A percentile compares a stretch with the other conserved stretches of the same genome.
These are phyloP conservation scores for Boletellus ananas DNA, from an alignment of 768 basidiomycete genomes.

Conservation along the genomic window DNA sequence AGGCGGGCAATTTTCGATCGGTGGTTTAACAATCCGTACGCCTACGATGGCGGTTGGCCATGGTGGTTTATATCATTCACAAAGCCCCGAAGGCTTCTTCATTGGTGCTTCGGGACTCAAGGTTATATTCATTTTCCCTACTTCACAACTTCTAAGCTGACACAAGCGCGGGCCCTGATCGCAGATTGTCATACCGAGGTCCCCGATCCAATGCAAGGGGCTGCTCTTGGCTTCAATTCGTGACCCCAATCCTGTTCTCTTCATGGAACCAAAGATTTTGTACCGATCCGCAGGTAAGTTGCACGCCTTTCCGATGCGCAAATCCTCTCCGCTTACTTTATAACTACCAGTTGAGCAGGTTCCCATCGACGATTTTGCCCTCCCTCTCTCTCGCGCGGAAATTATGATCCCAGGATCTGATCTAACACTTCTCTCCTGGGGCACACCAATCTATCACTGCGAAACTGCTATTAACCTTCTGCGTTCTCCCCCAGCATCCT, in stretches of 20 bases:
- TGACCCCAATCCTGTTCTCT: slow-evolving; percentile 90
- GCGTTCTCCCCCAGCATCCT: slow-evolving; percentile 54
- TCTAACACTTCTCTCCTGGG: slow-evolving; percentile 88
- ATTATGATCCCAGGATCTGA: slow-evolving; percentile 70
- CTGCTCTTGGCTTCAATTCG: slow-evolving; percentile 81
- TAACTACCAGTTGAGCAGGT: slow-evolving; percentile 75
- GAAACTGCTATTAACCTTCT: slow-evolving; percentile 79
- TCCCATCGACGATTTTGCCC: slow-evolving; percentile 77
- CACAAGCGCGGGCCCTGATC: background rate
- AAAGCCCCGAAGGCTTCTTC: slow-evolving; percentile 94
- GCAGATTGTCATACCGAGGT: slow-evolving; percentile 84
- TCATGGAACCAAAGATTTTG: slow-evolving; percentile 93
- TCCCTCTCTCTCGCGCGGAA: slow-evolving; percentile 85
- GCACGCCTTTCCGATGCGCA: background rate
- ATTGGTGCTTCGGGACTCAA: slow-evolving; percentile 88
- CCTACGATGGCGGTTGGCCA: slow-evolving; percentile 93
- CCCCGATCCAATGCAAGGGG: slow-evolving; percentile 95
- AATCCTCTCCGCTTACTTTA: slow-evolving; percentile 2
- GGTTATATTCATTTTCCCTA: slow-evolving; percentile 35
- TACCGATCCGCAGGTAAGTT: slow-evolving; percentile 78
- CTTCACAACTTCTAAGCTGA: background rate
- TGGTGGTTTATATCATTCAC: slow-evolving; percentile 91
- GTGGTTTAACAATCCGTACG: slow-evolving; percentile 75
- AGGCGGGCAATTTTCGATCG: slow-evolving; percentile 79
- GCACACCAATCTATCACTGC: slow-evolving; percentile 90